phyloP scores from a whole-genome alignment of 352 stramenopile genomes.

The Phytophthora europaea region DNA sequence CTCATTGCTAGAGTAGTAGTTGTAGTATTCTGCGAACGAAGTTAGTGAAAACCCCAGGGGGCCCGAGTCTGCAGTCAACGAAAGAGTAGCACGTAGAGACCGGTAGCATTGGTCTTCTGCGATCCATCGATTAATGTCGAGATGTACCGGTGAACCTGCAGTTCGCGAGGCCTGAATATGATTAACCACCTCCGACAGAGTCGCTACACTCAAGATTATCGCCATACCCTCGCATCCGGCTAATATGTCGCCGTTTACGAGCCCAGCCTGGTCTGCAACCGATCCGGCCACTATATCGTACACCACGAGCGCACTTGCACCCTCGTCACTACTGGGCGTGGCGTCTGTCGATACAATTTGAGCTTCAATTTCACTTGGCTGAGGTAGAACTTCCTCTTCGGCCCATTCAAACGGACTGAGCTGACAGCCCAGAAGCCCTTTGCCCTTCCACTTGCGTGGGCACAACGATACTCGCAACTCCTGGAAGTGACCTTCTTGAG shows the following conservation, averaged over 20 bases:
- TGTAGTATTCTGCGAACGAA: constrained; percentile 67
- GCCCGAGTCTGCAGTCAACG: constrained; percentile 5
- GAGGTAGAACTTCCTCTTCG: constrained; percentile 2
- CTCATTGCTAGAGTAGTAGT: constrained; percentile 17
- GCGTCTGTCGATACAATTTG: neutral
- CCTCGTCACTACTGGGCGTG: constrained; percentile 13
- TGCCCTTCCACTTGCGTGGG: constrained; percentile 71
- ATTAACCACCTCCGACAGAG: constrained; percentile 22
- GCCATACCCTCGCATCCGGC: constrained; percentile 47
- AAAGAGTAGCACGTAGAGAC: constrained; percentile 36
- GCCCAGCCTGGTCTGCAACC: constrained; percentile 40
- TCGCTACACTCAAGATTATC: constrained; percentile 9
- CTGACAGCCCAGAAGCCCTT: constrained; percentile 72
- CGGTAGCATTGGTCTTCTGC: constrained; percentile 54
- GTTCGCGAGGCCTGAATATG: constrained; percentile 24
- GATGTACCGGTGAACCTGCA: constrained; percentile 8
- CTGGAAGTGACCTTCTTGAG: constrained; percentile 17
- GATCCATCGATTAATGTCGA: constrained; percentile 65
- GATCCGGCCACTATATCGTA: constrained; percentile 47
- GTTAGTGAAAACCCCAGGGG: constrained; percentile 61
- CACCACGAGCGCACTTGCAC: constrained; percentile 46
- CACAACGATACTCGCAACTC: constrained; percentile 30
- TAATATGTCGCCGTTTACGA: constrained; percentile 62
- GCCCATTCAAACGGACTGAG: constrained; percentile 72
- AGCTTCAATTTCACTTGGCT: constrained; percentile 1